Conservation (phyloP, 2,329 filamentous ascomycete species). For the Lasiodiplodia sp. region DNA sequence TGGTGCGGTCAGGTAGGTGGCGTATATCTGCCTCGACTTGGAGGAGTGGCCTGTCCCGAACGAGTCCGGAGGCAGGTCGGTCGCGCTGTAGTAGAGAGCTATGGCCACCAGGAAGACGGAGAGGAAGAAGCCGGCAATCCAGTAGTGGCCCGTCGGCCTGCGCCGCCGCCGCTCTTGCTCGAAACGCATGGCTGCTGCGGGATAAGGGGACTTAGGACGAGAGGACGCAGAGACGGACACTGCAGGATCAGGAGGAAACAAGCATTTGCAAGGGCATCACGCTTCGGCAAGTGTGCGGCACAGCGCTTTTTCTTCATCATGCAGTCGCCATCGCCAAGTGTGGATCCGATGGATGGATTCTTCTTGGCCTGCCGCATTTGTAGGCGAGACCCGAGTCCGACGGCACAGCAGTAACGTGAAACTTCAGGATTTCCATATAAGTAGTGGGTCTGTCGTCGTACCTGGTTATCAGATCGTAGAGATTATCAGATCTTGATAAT, state of each 20-base stretch:
- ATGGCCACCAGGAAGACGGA: slow-evolving; percentile 31
- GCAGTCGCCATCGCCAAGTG: neutral
- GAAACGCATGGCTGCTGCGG: neutral
- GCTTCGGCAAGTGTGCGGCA: neutral
- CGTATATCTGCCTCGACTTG: slow-evolving; percentile 39
- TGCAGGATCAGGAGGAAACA: neutral
- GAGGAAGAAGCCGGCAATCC: slow-evolving; percentile 1
- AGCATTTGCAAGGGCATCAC: too few species aligned
- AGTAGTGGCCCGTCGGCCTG: neutral
- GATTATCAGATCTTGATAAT: neutral
- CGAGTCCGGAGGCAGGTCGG: neutral
- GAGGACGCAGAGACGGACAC: too few species aligned
- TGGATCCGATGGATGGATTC: neutral
- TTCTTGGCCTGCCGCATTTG: neutral
- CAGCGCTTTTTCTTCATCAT: neutral
- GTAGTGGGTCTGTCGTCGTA: neutral
- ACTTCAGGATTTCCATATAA: too few species aligned
- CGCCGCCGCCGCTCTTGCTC: neutral
- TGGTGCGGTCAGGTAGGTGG: slow-evolving; percentile 48
- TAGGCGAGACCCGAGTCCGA: neutral
- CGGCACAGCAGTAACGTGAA: too few species aligned
- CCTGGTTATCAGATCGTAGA: neutral
- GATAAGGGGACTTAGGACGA: too few species aligned
- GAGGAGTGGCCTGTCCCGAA: neutral
- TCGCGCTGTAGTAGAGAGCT: neutral